Conservation (phyloP, 768 basidiomycete species). For the Pilatotrama ljubarskyi region DNA sequence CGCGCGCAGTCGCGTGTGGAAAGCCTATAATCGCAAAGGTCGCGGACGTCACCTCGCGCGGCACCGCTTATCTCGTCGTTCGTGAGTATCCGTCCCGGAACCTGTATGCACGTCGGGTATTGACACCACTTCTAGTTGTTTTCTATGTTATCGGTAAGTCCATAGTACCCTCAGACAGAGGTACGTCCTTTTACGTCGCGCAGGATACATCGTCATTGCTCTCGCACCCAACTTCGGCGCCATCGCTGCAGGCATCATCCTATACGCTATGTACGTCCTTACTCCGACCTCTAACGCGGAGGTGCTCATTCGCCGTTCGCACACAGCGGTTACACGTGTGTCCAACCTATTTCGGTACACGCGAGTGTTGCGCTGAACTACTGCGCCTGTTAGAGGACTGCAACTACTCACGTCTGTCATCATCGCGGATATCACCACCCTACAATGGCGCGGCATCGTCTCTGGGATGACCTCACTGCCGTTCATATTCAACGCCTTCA, state of each 20-base stretch:
- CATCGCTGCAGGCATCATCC: conserved; percentile 42
- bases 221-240: conserved; percentile 27
- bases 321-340: conserved; percentile 61
- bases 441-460: conserved; percentile 39
- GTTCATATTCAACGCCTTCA: conserved; percentile 62
- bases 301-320: conserved; percentile 29
- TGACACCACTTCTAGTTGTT: conserved; percentile 31
- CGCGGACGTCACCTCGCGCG: conserved; percentile 52
- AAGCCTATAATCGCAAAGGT: conserved; percentile 56
- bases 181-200: conserved; percentile 6
- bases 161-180: conserved; percentile 16
- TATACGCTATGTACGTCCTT: conserved; percentile 53
- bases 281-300: conserved; percentile 2
- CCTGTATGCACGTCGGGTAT: conserved; percentile 27
- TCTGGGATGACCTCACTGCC: conserved; percentile 47
- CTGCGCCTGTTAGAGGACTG: conserved; percentile 43
- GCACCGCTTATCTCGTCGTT: conserved; percentile 49
- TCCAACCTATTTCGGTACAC: conserved; percentile 26
- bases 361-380: conserved; percentile 9
- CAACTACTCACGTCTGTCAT: conserved; percentile 57
- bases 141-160: conserved; percentile 44
- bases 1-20: conserved; percentile 20
- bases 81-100: conserved; percentile 36
- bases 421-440: conserved; percentile 32
- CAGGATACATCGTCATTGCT: conserved; percentile 39